Evolutionary conservation across 139 green algal genomes (phyloP), one percentile per base, ranked within the genome.

Genomic region (Volvox africanus): DNA sequence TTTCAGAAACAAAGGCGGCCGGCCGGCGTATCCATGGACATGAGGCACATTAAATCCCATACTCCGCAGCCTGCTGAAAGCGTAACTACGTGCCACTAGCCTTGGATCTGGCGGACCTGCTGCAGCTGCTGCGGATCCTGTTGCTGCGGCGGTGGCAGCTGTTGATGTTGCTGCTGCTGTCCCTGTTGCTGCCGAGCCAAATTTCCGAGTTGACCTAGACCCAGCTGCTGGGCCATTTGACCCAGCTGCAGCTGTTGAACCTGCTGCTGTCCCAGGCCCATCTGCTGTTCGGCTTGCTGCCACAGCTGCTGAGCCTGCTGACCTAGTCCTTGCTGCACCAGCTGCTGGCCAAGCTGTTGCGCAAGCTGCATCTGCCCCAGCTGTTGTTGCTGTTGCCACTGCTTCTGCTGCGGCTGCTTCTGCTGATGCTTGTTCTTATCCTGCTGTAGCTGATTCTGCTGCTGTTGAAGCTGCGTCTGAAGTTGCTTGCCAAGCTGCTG

Each of bases 261-360:
- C 28, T 32, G 16, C 28, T 36, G 26, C 73, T 36, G 17, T 33
- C n/a, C 32, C 20, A n/a, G 20, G 73, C 73, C 2, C n/a, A 36
- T n/a, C 73, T 44, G 73, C 73, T 44, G 73, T 28, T 75, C 9
- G 67, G 24, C 67, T 75, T 75, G 67, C 67, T 75, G 67, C 67
- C 67, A 26, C 2, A 75, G 67, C 67, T 75, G 67, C 67, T 75
- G 67, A 32, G 24, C 67, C 22, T 28, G 22, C 67, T 75, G 67
- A 28, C 67, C 67, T 28, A 28, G 22, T 6, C 22, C 24, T 75
- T 75, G 67, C 67, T 75, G 67, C 67, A 26, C 67, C 22, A 75
- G 67, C 67, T 75, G 67, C 55, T 87, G 87, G 76, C 86, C 62
- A 33, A 80, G 83, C 83, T 81, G 83, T 33, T 81, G 83, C 61